phyloP scores from a whole-genome alignment of 352 stramenopile species.

The Globisporangium alternatum region DNA sequence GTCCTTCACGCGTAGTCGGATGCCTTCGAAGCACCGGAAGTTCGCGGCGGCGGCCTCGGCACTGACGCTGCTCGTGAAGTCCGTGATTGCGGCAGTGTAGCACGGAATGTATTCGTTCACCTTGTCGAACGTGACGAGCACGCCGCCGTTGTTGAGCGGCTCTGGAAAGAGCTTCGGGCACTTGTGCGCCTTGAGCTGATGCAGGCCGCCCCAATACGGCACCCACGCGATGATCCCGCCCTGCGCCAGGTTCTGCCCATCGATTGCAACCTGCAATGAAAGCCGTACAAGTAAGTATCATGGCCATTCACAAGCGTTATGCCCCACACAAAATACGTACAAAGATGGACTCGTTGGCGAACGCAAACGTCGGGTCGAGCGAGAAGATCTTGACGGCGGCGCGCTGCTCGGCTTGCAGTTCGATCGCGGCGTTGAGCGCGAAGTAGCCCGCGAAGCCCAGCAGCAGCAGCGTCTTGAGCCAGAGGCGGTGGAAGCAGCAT shows the following conservation, averaged over 20 bases:
- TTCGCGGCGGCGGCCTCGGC: conserved; percentile 26
- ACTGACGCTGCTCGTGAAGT: background rate
- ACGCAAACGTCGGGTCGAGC: conserved; percentile 73
- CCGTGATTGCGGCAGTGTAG: conserved; percentile 34
- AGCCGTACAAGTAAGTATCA: background rate
- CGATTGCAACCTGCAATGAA: conserved; percentile 55
- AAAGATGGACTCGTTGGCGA: conserved; percentile 81
- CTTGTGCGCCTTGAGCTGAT: conserved; percentile 38
- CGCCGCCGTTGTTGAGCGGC: conserved; percentile 62
- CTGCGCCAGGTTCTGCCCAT: conserved; percentile 79
- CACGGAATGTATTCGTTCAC: conserved; percentile 81
- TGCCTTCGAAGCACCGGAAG: conserved; percentile 72
- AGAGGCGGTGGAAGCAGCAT: conserved; percentile 52
- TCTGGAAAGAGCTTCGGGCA: conserved; percentile 54
- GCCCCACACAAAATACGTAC: conserved; percentile 32
- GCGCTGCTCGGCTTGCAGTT: conserved; percentile 50
- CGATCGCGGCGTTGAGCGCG: conserved; percentile 30
- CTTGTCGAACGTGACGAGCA: conserved; percentile 62
- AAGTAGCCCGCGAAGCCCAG: conserved; percentile 21
- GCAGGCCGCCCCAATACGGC: conserved; percentile 65
- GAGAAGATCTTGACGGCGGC: conserved; percentile 59
- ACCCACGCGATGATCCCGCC: conserved; percentile 64
- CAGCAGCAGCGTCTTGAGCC: conserved; percentile 63
- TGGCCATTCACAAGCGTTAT: background rate
- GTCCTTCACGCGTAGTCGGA: conserved; percentile 82